phyloP scores from a whole-genome alignment of 345 rosid species.

The Linum usitatissimum region DNA sequence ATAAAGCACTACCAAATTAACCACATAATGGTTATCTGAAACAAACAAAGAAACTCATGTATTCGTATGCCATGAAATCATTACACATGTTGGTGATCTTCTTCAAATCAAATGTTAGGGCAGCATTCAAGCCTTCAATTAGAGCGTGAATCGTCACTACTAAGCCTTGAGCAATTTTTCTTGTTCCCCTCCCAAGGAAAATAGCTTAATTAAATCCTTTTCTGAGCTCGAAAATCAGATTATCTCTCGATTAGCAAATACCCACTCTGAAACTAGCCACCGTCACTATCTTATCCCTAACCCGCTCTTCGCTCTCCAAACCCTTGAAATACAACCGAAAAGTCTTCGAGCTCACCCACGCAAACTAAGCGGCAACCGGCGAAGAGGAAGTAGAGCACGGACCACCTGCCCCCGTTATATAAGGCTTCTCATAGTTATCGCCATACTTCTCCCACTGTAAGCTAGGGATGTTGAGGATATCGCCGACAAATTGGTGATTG shows the following conservation, averaged over 20 bases:
- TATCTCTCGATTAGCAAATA: neutral
- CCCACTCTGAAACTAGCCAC: neutral
- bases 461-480: slow-evolving; percentile 39
- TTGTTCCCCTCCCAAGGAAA: neutral
- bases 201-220: neutral
- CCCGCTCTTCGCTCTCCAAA: neutral
- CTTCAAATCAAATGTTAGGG: slow-evolving; percentile 44
- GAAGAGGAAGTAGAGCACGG: slow-evolving; percentile 2
- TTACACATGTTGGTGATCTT: slow-evolving; percentile 29
- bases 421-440: slow-evolving; percentile 39
- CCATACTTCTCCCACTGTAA: slow-evolving; percentile 46
- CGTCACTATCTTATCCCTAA: neutral
- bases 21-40: neutral
- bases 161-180: slow-evolving; percentile 24
- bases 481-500: slow-evolving; percentile 46
- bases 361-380: neutral
- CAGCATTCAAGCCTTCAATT: slow-evolving; percentile 56
- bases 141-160: slow-evolving; percentile 32
- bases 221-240: neutral
- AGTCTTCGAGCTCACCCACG: slow-evolving; percentile 22
- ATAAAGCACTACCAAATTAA: too few relatives aligned
- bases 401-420: slow-evolving; percentile 6
- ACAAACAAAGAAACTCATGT: slow-evolving; percentile 30
- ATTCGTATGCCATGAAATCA: slow-evolving; percentile 32
- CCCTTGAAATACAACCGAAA: slow-evolving; percentile 10